Percentiles rank a stretch among this genome's conserved stretches.
These are phyloP conservation scores for Bimuria novae-zelandiae DNA, from an alignment of 2,329 filamentous ascomycete genomes.

Conservation along the genomic window DNA sequence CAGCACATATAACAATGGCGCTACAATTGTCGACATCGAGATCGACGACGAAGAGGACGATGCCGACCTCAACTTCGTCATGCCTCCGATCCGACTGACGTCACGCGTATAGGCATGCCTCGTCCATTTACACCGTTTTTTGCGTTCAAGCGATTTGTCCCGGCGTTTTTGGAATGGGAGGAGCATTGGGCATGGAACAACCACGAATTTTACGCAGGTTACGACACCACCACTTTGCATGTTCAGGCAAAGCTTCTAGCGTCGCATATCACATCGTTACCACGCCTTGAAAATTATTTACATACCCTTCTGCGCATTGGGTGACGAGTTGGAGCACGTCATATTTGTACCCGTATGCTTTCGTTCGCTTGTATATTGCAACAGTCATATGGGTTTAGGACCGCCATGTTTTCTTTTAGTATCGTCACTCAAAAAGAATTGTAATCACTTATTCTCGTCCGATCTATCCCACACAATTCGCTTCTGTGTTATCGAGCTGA, in stretches of 20 bases:
- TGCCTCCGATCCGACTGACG: slow-evolving; percentile 44
- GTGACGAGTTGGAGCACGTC: not conserved
- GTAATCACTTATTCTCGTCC: slow-evolving; percentile 21
- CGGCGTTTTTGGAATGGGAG: slow-evolving; percentile 11
- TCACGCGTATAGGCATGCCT: slow-evolving; percentile 32
- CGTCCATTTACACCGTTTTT: too few species aligned
- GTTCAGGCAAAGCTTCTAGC: not conserved
- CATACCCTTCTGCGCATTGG: not conserved
- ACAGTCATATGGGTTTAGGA: not conserved
- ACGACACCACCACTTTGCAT: slow-evolving; percentile 16
- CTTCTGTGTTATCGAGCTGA: not conserved
- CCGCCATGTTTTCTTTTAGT: not conserved
- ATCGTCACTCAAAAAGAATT: slow-evolving; percentile 8
- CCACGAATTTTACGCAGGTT: slow-evolving; percentile 20
- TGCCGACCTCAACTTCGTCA: slow-evolving; percentile 39
- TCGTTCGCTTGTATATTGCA: not conserved
- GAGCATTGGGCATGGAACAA: slow-evolving; percentile 11
- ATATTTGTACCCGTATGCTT: not conserved
- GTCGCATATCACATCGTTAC: not conserved
- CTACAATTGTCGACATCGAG: slow-evolving; percentile 40
- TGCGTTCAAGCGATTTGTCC: slow-evolving; percentile 34
- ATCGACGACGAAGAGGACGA: slow-evolving; percentile 43
- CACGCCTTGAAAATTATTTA: not conserved
- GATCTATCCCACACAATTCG: not conserved
- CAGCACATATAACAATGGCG: slow-evolving; percentile 3